phyloP scores from a whole-genome alignment of 768 basidiomycete species.

The Suillus americanus region DNA sequence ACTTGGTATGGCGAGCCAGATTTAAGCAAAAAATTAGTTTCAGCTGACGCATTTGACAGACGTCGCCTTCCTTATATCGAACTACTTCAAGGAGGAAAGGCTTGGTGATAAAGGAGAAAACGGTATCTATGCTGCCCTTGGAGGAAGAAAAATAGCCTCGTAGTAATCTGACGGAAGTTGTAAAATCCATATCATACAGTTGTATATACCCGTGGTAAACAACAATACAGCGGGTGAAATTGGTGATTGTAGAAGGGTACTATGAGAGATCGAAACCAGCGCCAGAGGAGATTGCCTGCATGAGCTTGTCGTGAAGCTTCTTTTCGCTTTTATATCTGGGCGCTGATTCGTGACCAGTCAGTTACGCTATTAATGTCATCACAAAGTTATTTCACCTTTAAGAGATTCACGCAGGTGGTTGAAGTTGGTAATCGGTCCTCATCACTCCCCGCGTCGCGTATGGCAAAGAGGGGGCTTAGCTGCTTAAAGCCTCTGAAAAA shows the following conservation, averaged over 20 bases:
- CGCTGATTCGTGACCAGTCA: constrained; percentile 37
- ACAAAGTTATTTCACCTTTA: constrained; percentile 58
- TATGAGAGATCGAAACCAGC: constrained; percentile 94
- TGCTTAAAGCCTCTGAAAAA: constrained; percentile 74
- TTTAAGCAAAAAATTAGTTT: background rate
- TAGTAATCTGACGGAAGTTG: constrained; percentile 18
- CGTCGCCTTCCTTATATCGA: constrained; percentile 83
- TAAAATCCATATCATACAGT: constrained; percentile 11
- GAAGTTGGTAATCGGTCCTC: constrained; percentile 68
- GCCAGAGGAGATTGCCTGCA: constrained; percentile 83
- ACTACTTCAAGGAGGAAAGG: constrained; percentile 73
- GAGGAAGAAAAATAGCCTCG: constrained; percentile 16
- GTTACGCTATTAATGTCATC: constrained; percentile 6
- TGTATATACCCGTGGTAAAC: constrained; percentile 7
- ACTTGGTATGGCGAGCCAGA: constrained; percentile 56
- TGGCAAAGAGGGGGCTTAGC: constrained; percentile 84
- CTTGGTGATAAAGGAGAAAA: constrained; percentile 29
- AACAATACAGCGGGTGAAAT: background rate
- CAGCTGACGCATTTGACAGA: constrained; percentile 39
- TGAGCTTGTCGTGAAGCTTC: constrained; percentile 68
- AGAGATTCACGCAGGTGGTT: constrained; percentile 88
- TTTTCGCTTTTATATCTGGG: constrained; percentile 66
- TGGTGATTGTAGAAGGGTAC: background rate
- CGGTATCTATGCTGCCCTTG: constrained; percentile 30
- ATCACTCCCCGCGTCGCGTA: constrained; percentile 79